Percentiles rank a stretch among this genome's conserved stretches.
Conservation (phyloP, 495 filamentous ascomycete genomes). For the Barbatosphaeria neglecta region DNA sequence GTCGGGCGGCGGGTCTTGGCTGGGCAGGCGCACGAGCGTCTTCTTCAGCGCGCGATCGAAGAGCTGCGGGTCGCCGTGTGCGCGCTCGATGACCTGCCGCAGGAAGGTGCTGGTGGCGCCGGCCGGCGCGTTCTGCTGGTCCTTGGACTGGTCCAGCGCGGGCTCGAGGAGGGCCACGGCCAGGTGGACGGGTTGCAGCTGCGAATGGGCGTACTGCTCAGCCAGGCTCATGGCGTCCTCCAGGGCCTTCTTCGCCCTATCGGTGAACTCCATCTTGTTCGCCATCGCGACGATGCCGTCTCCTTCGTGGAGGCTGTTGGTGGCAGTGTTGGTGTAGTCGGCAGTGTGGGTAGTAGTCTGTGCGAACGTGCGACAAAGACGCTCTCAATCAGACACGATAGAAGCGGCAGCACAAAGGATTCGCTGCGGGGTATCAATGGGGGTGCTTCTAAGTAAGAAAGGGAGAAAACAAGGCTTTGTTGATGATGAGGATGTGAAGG, state of each 20-base stretch:
- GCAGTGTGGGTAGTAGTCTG: too few species aligned
- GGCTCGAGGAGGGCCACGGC: conserved; percentile 83
- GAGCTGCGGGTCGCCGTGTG: conserved; percentile 80
- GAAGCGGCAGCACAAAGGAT: too few species aligned
- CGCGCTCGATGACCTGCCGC: conserved; percentile 85
- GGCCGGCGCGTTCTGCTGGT: conserved; percentile 52
- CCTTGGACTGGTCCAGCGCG: conserved; percentile 60
- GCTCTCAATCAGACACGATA: too few species aligned
- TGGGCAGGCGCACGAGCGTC: conserved; percentile 75
- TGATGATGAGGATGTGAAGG: too few species aligned
- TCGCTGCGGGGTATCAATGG: too few species aligned
- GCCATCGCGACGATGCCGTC: conserved; percentile 24
- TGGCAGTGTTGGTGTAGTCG: too few species aligned
- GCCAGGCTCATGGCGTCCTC: conserved; percentile 74
- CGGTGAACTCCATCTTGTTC: conserved; percentile 73
- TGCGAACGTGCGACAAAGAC: too few species aligned
- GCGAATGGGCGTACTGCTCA: conserved; percentile 78
- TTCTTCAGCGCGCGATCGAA: conserved; percentile 87
- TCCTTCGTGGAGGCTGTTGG: too few species aligned
- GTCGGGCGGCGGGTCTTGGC: conserved; percentile 90
- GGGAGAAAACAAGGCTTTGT: too few species aligned
- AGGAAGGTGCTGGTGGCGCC: conserved; percentile 65
- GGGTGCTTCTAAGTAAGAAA: too few species aligned
- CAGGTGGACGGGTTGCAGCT: conserved; percentile 79
- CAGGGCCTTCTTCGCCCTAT: conserved; percentile 77